Evolutionary conservation across 2,329 filamentous ascomycete genomes (phyloP), one percentile per base, ranked within the genome.

Genomic region (Coniochaeta sp.): DNA sequence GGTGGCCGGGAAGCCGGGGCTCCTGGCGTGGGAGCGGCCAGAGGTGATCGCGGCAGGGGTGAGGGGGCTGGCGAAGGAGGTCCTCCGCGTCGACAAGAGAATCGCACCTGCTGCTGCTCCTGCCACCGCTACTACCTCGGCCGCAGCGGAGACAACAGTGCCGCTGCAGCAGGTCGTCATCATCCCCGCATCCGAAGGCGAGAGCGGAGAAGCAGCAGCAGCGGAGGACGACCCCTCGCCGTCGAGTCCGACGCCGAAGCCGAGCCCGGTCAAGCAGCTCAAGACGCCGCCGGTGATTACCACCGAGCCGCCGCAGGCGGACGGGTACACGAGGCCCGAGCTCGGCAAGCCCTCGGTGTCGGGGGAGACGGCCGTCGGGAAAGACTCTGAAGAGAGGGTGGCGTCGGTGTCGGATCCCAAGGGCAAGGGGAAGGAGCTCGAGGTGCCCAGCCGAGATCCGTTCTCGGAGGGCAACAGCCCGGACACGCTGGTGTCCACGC

Each of bases 1-100:
- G 32, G 71, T 71, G 0, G 14, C 66, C 5, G 79, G 78, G 2
- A 70, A 68, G 4, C 70, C 77, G 0, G 79, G 79, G 0, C 69
- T 83, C 36, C 64, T 83, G 36, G 74, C 77, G 12, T 81, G 78
- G 76, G 79, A 82, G 61, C 69, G 75, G 17, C 79, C 80, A 1
- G 76, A 79, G 34, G 65, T 79, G 40, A 77, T 83, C 59, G 64
- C 70, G 0, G 65, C 72, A 2, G 81, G 80, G 0, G 71, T 74
- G 2, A 69, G 74, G 36, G 74, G 70, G 4, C 68, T 83, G 36
- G 74, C 76, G 0, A 71, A 71, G 59, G 72, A 71, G 3, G 66
- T 81, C 9, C 32, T 79, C 16, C 69, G 65, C 26, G 61, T 64
- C 8, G 77, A 81, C 59, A 65, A 66, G 40, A 71, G 76, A 17